A percentile compares a stretch with the other conserved stretches of the same genome.
Conservation (phyloP, 495 filamentous ascomycete species). For the Cladorrhinum samala region DNA sequence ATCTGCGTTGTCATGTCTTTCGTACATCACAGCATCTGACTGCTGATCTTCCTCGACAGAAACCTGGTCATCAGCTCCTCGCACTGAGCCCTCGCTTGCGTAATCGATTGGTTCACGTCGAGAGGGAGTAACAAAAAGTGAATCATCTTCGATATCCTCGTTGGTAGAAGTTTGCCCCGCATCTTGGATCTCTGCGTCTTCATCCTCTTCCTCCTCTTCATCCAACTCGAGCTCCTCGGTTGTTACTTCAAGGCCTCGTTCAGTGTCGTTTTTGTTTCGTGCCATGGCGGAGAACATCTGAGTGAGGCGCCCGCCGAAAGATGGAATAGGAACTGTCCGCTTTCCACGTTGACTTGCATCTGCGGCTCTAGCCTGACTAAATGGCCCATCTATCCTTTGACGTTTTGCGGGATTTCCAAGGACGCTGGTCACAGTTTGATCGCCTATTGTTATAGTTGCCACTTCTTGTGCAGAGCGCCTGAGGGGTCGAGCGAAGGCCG, state of each 20-base stretch:
- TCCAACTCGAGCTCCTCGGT: constrained; percentile 24
- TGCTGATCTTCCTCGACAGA: neutral
- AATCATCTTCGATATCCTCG: constrained; percentile 19
- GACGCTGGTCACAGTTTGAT: constrained; percentile 59
- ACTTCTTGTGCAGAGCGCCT: constrained; percentile 60
- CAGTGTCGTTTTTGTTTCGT: constrained; percentile 18
- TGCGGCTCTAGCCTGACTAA: constrained; percentile 10
- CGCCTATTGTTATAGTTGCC: constrained; percentile 86
- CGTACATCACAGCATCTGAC: neutral
- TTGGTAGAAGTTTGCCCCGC: constrained; percentile 1
- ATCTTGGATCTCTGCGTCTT: constrained; percentile 19
- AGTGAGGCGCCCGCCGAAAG: constrained; percentile 60
- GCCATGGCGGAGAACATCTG: constrained; percentile 71
- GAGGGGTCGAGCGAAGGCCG: constrained; percentile 27
- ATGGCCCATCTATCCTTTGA: constrained; percentile 14
- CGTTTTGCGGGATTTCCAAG: constrained; percentile 43
- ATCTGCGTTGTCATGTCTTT: neutral
- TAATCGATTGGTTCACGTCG: neutral
- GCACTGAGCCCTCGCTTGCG: constrained; percentile 2
- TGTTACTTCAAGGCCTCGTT: constrained; percentile 21
- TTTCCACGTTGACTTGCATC: constrained; percentile 1
- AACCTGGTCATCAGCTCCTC: neutral
- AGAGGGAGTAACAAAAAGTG: constrained; percentile 19
- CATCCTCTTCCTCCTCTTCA: constrained; percentile 20
- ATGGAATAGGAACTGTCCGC: constrained; percentile 23